phyloP scores from a whole-genome alignment of 2,329 filamentous ascomycete species.

The Colletotrichum tropicale region DNA sequence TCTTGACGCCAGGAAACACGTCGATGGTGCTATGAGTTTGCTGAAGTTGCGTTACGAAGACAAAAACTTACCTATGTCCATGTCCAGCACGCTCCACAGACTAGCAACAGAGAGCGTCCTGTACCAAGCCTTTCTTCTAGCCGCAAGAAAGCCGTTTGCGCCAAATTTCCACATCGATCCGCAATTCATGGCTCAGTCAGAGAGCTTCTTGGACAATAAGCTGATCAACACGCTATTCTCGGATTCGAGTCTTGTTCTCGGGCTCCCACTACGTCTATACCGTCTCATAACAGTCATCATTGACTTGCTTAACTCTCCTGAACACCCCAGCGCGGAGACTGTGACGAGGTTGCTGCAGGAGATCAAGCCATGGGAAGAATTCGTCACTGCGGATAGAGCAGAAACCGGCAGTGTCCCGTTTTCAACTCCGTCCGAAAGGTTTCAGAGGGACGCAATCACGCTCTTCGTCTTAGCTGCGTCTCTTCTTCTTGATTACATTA shows the following conservation, averaged over 20 bases:
- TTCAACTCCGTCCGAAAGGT: fast-evolving
- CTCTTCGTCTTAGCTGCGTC: not conserved
- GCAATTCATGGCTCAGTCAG: not conserved
- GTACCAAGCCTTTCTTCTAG: not conserved
- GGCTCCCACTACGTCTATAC: not conserved
- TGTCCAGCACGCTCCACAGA: not conserved
- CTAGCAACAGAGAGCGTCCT: not conserved
- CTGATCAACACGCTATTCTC: not conserved
- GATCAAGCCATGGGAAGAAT: not conserved
- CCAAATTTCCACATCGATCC: not conserved
- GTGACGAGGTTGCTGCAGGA: not conserved
- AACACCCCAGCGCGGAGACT: not conserved
- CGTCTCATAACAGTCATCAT: not conserved
- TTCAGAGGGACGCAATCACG: not conserved
- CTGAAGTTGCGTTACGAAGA: not conserved
- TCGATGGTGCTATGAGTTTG: not conserved
- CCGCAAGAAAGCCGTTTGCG: not conserved
- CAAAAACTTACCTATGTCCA: not conserved
- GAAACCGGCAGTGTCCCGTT: no score
- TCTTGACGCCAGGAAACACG: not conserved
- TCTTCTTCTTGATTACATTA: not conserved
- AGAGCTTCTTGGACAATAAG: not conserved
- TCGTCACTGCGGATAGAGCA: fast-evolving
- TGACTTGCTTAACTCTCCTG: not conserved
- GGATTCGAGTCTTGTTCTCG: not conserved